Base-by-base conservation (phyloP, 2,329 filamentous ascomycete genomes). In the Colletotrichum aenigma region DNA sequence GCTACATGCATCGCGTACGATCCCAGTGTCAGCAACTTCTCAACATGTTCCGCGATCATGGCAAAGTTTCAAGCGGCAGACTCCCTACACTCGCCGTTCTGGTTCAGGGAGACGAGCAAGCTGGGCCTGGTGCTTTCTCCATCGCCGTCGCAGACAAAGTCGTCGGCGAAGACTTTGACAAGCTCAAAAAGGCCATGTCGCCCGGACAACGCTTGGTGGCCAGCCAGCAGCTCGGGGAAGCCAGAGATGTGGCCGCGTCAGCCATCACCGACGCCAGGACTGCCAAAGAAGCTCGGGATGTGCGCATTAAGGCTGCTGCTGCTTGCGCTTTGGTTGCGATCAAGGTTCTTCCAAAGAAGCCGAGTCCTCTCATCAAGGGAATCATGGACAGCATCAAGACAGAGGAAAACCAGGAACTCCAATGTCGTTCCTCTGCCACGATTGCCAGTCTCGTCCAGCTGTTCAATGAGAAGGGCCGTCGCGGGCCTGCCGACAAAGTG, bases 351-450 rank as follows among this genome's bases (percentile, higher is more conserved):
- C 96, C 97, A 0, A 98, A 98, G 90, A 98, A 98, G 83, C 96
- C 96, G 12, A 96, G 95, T 77, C 91, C 93, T 21, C 92, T 98
- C 15, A 99, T 99, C 86, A 98, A 98, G 85, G 95, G 93, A 4
- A 94, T 99, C 85, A 99, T 99, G 97, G 97, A 99, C 83, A 98
- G 96, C 81, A 91, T 99, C 81, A 99, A 98, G 85, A 93, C 93
- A 48, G 97, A 99, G 82, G 97, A 98, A 80, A 98, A 97, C 81
- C 86, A 94, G 32, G 95, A 97, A 78, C 88, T 99, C 2, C 97
- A 99, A 83, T 92, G 91, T 79, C 94, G 96, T 28, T 98, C 96
- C 32, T 95, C 96, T 3, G 92, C 91, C 16, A 96, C 96, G 4
- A 94, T 99, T 68, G 95, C 96, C 7, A 91, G 91, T 52, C 91